These are phyloP conservation scores for Hypholoma sublateritium DNA, from an alignment of 768 basidiomycete species.

Conservation along the genomic window DNA sequence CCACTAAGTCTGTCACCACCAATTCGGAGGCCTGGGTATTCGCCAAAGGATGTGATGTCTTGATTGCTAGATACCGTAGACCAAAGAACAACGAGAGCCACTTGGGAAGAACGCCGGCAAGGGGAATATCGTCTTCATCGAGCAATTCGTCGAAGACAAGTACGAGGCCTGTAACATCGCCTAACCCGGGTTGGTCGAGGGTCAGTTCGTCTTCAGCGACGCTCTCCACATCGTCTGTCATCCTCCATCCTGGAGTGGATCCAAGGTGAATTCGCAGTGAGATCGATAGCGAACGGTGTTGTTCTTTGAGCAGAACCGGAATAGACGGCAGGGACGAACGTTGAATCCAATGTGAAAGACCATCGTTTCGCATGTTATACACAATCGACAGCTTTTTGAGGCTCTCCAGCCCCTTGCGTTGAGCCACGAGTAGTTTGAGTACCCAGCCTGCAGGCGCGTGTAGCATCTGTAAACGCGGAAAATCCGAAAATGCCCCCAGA, in stretches of 20 bases:
- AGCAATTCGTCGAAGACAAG: constrained; percentile 15
- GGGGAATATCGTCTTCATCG: constrained; percentile 12
- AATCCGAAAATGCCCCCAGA: constrained; percentile 19
- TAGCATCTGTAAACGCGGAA: constrained; percentile 17
- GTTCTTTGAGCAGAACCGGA: constrained; percentile 17
- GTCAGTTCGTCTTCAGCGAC: neutral
- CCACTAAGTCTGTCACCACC: too few relatives aligned
- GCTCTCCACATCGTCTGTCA: constrained; percentile 18
- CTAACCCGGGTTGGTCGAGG: constrained; percentile 3
- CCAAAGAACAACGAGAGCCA: constrained; percentile 19
- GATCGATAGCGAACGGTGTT: constrained; percentile 16
- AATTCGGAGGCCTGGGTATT: neutral
- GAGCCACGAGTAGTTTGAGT: constrained; percentile 20
- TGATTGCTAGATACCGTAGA: constrained; percentile 12
- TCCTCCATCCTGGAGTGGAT: constrained; percentile 19
- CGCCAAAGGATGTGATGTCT: constrained; percentile 1
- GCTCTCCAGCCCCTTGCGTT: constrained; percentile 15
- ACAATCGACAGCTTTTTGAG: constrained; percentile 19
- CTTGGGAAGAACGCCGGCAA: constrained; percentile 13
- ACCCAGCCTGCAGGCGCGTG: constrained; percentile 22
- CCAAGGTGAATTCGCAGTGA: constrained; percentile 18
- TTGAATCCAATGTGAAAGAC: constrained; percentile 21
- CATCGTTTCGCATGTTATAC: constrained; percentile 21
- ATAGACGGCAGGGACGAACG: constrained; percentile 14
- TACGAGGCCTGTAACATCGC: constrained; percentile 14